Conservation (phyloP, 495 filamentous ascomycete species). For the Penicillium ochrochloron region DNA sequence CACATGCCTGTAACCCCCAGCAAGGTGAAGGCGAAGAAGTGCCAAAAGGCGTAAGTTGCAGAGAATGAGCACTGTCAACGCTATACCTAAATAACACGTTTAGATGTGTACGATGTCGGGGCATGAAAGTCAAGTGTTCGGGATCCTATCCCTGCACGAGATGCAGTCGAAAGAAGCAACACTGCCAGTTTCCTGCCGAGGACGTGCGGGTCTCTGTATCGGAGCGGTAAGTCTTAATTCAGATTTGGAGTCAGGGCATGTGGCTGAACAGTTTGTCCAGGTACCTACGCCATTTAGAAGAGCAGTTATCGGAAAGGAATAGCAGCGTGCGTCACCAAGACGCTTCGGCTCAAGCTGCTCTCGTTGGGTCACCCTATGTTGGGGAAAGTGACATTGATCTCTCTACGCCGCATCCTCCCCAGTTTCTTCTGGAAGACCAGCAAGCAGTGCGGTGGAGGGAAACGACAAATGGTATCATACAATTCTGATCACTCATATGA, state of each 20-base stretch:
- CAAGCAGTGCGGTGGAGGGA: conserved; percentile 12
- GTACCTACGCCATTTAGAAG: conserved; percentile 27
- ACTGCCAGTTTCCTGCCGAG: conserved; percentile 38
- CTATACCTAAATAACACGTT: background rate
- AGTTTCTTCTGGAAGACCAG: conserved; percentile 14
- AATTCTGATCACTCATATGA: no score
- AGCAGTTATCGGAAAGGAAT: background rate
- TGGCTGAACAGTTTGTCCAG: conserved; percentile 17
- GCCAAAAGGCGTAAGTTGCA: conserved; percentile 31
- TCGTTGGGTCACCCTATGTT: conserved; percentile 9
- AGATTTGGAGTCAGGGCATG: background rate
- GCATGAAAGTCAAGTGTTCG: conserved; percentile 47
- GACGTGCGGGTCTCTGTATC: conserved; percentile 39
- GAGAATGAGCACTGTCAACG: background rate
- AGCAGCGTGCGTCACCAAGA: background rate
- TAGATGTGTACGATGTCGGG: conserved; percentile 43
- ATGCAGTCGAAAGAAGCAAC: conserved; percentile 38
- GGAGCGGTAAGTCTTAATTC: conserved; percentile 29
- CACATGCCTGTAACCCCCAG: conserved; percentile 25
- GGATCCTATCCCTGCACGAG: conserved; percentile 38
- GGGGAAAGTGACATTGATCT: conserved; percentile 14
- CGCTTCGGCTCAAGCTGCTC: background rate
- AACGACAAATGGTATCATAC: conserved; percentile 13
- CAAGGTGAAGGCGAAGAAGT: conserved; percentile 29
- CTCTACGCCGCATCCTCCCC: conserved; percentile 9